Percentiles rank a stretch among this genome's conserved stretches.
Evolutionary conservation across 352 stramenopile species (phyloP).

Genomic region (Globisporangium cylindrosporum): DNA sequence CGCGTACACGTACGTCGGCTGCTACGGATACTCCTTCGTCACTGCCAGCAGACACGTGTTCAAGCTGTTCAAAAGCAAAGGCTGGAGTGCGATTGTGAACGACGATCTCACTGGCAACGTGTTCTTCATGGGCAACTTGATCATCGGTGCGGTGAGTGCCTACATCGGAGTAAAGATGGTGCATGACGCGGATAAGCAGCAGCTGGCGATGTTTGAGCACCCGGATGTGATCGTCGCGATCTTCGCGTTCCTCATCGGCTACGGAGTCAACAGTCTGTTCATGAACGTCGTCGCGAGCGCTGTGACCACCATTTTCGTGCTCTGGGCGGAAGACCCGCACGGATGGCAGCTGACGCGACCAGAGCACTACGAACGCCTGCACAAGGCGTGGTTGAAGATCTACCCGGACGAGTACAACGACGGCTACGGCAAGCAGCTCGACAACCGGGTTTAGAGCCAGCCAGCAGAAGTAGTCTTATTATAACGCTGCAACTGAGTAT

Average conservation of each 20-base stretch:
- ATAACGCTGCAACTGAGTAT: neutral
- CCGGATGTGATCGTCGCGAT: conserved; percentile 62
- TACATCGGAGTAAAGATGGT: conserved; percentile 62
- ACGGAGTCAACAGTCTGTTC: conserved; percentile 66
- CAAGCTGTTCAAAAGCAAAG: conserved; percentile 74
- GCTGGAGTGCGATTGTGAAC: conserved; percentile 88
- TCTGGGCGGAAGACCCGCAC: conserved; percentile 79
- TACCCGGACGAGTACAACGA: conserved; percentile 86
- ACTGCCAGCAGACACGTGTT: conserved; percentile 73
- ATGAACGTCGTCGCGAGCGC: conserved; percentile 77
- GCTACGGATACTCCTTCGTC: conserved; percentile 86
- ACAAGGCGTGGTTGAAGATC: conserved; percentile 77
- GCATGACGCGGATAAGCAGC: conserved; percentile 42
- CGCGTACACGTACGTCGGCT: conserved; percentile 85
- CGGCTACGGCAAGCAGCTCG: conserved; percentile 61
- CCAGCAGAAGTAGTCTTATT: conserved; percentile 2
- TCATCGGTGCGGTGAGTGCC: conserved; percentile 63
- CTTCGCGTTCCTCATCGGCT: conserved; percentile 74
- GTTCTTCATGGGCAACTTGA: conserved; percentile 81
- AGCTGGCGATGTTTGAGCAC: conserved; percentile 61
- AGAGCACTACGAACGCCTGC: conserved; percentile 64
- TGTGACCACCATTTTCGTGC: conserved; percentile 81
- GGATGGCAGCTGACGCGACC: conserved; percentile 73
- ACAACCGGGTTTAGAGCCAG: conserved; percentile 18
- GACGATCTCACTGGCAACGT: conserved; percentile 85